These are phyloP conservation scores for Cyberlindnera suaveolens DNA, from an alignment of 805 yeast genomes.

Conservation along the genomic window DNA sequence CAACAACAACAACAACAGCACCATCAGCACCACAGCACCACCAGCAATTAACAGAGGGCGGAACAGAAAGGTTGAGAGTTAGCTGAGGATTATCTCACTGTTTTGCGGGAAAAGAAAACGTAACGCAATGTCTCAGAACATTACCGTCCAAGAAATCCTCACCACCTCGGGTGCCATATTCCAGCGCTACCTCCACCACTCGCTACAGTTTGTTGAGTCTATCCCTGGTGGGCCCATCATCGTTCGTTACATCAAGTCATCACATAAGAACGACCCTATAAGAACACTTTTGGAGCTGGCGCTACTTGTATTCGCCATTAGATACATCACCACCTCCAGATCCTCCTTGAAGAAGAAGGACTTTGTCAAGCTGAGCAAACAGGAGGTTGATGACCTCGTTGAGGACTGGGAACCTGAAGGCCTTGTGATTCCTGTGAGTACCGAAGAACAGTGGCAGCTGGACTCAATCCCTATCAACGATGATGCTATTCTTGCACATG, in stretches of 20 bases:
- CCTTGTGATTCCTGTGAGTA: conserved; percentile 47
- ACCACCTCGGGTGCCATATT: conserved; percentile 6
- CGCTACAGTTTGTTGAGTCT: conserved; percentile 14
- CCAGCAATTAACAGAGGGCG: too few species aligned
- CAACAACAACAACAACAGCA: too few species aligned
- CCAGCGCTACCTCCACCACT: conserved; percentile 2
- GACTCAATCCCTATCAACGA: conserved; percentile 56
- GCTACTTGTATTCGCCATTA: conserved; percentile 72
- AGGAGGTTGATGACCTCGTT: conserved; percentile 75
- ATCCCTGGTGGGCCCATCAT: conserved; percentile 54
- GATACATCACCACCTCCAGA: conserved; percentile 73
- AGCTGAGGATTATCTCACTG: too few species aligned
- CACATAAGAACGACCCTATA: conserved; percentile 91
- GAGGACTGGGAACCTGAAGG: conserved; percentile 94
- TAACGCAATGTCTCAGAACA: conserved; percentile 3
- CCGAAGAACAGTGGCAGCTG: conserved; percentile 55
- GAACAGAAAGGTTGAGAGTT: too few species aligned
- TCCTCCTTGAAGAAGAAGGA: conserved; percentile 71
- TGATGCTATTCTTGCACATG: conserved; percentile 38
- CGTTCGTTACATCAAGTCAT: conserved; percentile 69
- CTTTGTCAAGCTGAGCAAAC: conserved; percentile 48
- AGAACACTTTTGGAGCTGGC: conserved; percentile 78
- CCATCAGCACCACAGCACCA: too few species aligned
- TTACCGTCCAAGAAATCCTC: conserved; percentile 12
- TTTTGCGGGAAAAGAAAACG: neutral